A percentile compares a stretch with the other conserved stretches of the same genome.
Evolutionary conservation across 768 basidiomycete species (phyloP).

Genomic region (Phlebiopsis flavidoalba): DNA sequence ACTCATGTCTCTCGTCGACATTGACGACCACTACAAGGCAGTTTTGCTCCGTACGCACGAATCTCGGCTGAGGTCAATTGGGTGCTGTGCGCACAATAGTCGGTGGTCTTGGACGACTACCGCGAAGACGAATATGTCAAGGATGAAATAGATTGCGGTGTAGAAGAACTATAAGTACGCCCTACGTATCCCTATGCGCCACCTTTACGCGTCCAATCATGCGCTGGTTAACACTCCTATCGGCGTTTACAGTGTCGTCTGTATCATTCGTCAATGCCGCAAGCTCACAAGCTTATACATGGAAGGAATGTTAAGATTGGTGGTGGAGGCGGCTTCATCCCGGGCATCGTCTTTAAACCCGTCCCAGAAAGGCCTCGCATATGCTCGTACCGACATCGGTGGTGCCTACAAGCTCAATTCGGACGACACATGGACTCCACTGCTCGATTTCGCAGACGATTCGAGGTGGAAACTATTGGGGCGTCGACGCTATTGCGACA

Average conservation of each 20-base stretch:
- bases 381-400: constrained; percentile 66
- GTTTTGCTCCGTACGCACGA: background rate
- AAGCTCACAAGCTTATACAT: constrained; percentile 47
- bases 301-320: constrained; percentile 60
- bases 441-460: constrained; percentile 48
- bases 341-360: constrained; percentile 62
- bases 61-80: background rate
- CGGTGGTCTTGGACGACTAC: background rate
- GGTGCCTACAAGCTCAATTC: constrained; percentile 60
- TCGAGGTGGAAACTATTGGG: constrained; percentile 48
- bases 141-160: background rate
- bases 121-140: background rate
- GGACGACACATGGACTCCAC: constrained; percentile 57
- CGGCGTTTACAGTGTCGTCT: background rate
- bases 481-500: constrained; percentile 46
- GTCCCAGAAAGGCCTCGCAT: constrained; percentile 52
- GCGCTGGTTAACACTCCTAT: background rate
- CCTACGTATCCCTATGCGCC: background rate
- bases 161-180: background rate
- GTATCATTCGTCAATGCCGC: constrained; percentile 33
- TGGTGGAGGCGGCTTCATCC: constrained; percentile 45
- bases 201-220: background rate
- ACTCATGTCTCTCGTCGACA: background rate
- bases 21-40: background rate
- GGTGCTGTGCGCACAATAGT: background rate